Base-by-base conservation (phyloP, 345 rosid genomes). In the Dovyalis caffra region DNA sequence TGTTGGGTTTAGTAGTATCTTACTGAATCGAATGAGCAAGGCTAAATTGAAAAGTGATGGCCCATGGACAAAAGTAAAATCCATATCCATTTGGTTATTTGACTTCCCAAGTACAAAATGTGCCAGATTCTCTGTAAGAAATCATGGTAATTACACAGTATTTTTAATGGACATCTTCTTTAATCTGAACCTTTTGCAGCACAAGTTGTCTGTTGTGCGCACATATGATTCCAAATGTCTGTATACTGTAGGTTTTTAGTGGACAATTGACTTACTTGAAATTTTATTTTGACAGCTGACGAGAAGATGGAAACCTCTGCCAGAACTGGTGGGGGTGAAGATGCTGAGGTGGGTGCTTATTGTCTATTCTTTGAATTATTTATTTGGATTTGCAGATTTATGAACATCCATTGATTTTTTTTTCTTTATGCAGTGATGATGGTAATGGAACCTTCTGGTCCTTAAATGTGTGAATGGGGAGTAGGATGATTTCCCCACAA, bases 241-340 rank as follows among this genome's bases (percentile, higher is more conserved):
- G 53, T 38, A n/a, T 37, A 29, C 1, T 18, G 6, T 74, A 6
- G n/a, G 33, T 32, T 35, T 43, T 26, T 14, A 34, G 58, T 21
- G 33, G 33, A 29, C 38, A 38, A 21, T 12, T 71, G 25, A 35
- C 58, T 20, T 21, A 14, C 14, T 38, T 14, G 23, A n/a, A 23
- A 31, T 70, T 40, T 40, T 40, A 31, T 57, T 11, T 51, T 32
- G 58, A 45, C 64, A 77, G 80, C 71, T 66, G 76, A 77, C 65
- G 68, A 71, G 37, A 71, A 56, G 69, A 66, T 77, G 72, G 76
- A 72, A 77, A 71, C 26, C 45, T 65, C 76, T n/a, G 66, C 62
- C 10, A 71, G 16, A 72, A 56, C 61, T 34, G 51, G 78, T 5
- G 75, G 75, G 1, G 68, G 68, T 1, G 68, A 72, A 56, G 80